These are phyloP conservation scores for Cryptococcus sp. DNA, from an alignment of 1,284 basidiomycete species.

Conservation along the genomic window DNA sequence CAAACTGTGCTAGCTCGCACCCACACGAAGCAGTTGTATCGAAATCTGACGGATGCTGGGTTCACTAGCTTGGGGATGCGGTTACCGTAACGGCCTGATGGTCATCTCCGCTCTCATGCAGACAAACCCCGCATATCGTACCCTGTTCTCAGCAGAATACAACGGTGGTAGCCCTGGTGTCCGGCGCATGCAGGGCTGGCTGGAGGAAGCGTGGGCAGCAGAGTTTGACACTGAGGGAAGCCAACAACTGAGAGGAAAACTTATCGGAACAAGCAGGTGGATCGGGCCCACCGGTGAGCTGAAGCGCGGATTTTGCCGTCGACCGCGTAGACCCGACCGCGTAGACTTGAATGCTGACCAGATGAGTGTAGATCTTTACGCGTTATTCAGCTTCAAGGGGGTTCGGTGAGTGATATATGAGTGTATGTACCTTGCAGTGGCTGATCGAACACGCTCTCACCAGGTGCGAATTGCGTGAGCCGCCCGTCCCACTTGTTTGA, in stretches of 20 bases:
- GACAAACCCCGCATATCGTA: conserved; percentile 24
- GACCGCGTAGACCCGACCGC: not conserved
- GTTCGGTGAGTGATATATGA: conserved; percentile 64
- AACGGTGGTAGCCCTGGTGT: conserved; percentile 66
- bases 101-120: conserved; percentile 69
- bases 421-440: not conserved
- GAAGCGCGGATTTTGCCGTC: not conserved
- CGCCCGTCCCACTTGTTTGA: not conserved
- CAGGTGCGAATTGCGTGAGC: conserved; percentile 39
- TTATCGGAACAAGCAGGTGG: conserved; percentile 70
- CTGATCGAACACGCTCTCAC: conserved; percentile 2
- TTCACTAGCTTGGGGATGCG: conserved; percentile 50
- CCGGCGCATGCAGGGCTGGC: conserved; percentile 70
- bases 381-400: conserved; percentile 55
- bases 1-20: not conserved
- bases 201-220: conserved; percentile 74
- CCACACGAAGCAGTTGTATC: too few relatives aligned
- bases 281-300: conserved; percentile 72
- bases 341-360: conserved; percentile 7
- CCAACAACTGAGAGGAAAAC: conserved; percentile 60
- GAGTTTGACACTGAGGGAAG: conserved; percentile 75
- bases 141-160: conserved; percentile 23
- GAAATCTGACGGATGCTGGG: not conserved
- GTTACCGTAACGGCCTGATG: conserved; percentile 83
- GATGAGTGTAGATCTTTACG: conserved; percentile 56